phyloP scores from a whole-genome alignment of 2,329 filamentous ascomycete genomes.

The Alternaria sp. region DNA sequence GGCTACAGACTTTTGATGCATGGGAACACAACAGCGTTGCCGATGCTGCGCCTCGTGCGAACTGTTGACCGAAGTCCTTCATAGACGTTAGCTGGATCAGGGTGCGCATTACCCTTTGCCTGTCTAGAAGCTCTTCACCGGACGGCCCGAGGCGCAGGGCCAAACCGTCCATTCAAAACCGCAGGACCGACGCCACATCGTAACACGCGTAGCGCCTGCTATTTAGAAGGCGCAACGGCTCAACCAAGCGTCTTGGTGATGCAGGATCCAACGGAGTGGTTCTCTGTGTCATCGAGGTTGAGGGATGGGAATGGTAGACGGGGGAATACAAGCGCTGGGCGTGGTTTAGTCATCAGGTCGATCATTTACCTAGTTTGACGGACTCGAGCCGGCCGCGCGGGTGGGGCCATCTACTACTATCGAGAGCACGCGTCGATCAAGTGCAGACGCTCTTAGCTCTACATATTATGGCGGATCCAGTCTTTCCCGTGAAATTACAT shows the following conservation, averaged over 20 bases:
- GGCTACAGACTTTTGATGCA: not conserved
- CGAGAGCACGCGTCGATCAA: not conserved
- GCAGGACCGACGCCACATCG: not conserved
- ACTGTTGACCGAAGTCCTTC: not conserved
- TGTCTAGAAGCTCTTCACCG: not conserved
- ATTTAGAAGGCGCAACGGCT: not conserved
- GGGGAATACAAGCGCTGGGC: not conserved
- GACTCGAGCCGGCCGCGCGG: not conserved
- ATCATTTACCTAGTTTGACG: not conserved
- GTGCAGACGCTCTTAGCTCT: not conserved
- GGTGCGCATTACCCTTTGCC: not conserved
- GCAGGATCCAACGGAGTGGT: not conserved
- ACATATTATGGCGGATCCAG: not conserved
- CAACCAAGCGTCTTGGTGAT: not conserved
- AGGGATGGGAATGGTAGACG: not conserved
- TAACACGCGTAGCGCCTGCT: not conserved
- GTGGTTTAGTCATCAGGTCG: not conserved
- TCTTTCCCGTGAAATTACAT: no score
- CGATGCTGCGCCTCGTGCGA: conserved; percentile 5
- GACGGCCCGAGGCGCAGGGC: not conserved
- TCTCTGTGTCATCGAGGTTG: not conserved
- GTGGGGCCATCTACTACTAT: not conserved
- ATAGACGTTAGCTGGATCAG: not conserved
- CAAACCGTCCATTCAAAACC: not conserved
- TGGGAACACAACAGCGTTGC: not conserved